Base-by-base conservation (phyloP, 306 rosid species). In the Rosa chinensis region DNA sequence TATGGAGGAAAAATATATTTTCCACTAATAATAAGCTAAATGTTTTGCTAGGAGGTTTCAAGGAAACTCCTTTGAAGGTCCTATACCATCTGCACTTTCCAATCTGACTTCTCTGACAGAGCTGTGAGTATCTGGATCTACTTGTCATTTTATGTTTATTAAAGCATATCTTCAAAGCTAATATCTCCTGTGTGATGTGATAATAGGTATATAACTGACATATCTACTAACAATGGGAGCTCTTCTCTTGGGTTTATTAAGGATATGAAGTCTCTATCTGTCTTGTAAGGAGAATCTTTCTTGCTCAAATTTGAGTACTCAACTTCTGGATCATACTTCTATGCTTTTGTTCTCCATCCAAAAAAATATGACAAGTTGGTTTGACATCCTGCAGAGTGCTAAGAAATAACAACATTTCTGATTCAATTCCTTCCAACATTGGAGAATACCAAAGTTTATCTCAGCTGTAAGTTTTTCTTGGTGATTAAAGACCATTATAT, bases 41-140 rank as follows among this genome's bases (percentile, higher is more conserved):
- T 81, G 52, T 58, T 73, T 68, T 76, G 28, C 32, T 42, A 94
- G 98, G 97, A 89, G 90, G 84, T 72, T 94, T 82, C 89, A 94
- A 78, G 98, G 98, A 17, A 94, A 94, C 87, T 86, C 93, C 73
- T 92, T 94, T 32, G 78, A 83, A 79, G 91, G 96, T 58, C 84
- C 90, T 28, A 87, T 92, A 84, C 97, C 98, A 44, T 71, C 85
- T 0, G 77, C 94, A 14, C 84, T 94, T 78, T 89, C 90, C 62
- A 90, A 85, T 80, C 84, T 94, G 88, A 89, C 90, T 74, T 87
- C 93, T 79, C 66, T 94, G 52, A 48, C 73, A 49, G 89, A 90
- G 55, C 53, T 92, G 98, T 94, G 82, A 90, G 97, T 88, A 32
- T 16, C 79, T 56, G 42, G 10, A 37, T 82, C 76, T 11, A 70